A percentile compares a stretch with the other conserved stretches of the same genome.
Conservation (phyloP, 2,329 filamentous ascomycete species). For the Colletotrichum sansevieriae region DNA sequence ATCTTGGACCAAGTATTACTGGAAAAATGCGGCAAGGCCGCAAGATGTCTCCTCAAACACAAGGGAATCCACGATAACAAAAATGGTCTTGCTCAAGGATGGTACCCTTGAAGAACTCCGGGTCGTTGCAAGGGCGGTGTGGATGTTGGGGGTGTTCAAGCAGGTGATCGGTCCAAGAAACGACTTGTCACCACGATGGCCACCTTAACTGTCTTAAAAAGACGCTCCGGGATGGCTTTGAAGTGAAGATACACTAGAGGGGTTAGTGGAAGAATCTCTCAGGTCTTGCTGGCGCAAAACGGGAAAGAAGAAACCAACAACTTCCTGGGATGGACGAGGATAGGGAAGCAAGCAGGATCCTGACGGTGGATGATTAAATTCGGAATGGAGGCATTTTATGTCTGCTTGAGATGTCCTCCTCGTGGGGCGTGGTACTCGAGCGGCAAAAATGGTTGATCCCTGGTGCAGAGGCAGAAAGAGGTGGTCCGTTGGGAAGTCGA, state of each 20-base stretch:
- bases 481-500: conserved; percentile 40
- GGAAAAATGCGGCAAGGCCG: conserved; percentile 40
- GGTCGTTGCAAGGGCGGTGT: conserved; percentile 43
- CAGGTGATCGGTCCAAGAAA: conserved; percentile 44
- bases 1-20: conserved; percentile 42
- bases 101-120: conserved; percentile 38
- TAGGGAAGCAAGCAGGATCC: conserved; percentile 39
- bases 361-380: conserved; percentile 39
- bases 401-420: conserved; percentile 40
- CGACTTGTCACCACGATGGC: conserved; percentile 42
- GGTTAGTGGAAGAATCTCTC: conserved; percentile 41
- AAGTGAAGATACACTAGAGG: conserved; percentile 38
- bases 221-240: conserved; percentile 33
- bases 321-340: conserved; percentile 41
- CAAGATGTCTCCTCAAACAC: conserved; percentile 41
- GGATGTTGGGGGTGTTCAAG: conserved; percentile 30
- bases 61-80: conserved; percentile 43
- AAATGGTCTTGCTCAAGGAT: conserved; percentile 42
- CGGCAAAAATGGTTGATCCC: conserved; percentile 41
- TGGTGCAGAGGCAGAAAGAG: conserved; percentile 36
- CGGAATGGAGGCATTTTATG: conserved; percentile 45
- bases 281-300: conserved; percentile 43
- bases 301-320: conserved; percentile 41
- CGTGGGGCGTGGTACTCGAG: conserved; percentile 35
- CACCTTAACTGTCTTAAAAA: conserved; percentile 40